Evolutionary conservation across 257 asterid species (phyloP).

Genomic region (Solanum chilense): DNA sequence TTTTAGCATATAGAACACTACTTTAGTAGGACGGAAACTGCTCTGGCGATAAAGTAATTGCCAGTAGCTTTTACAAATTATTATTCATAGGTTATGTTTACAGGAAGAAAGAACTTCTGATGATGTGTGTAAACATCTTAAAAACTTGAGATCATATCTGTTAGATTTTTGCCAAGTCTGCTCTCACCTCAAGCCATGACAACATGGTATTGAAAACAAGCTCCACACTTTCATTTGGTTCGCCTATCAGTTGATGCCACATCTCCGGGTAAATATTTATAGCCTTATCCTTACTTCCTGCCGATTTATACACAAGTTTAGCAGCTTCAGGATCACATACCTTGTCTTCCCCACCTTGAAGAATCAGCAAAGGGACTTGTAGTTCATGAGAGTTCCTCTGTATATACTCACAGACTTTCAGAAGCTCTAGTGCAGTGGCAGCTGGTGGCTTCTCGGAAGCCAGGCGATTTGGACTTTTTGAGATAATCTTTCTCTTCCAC

Average conservation of each 20-base stretch:
- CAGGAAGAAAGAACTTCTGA: not conserved
- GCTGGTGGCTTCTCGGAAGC: slow-evolving; percentile 49
- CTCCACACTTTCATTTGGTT: slow-evolving; percentile 3
- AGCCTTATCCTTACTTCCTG: slow-evolving; percentile 53
- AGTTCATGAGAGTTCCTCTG: slow-evolving; percentile 27
- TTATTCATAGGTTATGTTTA: not conserved
- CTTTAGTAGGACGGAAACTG: not conserved
- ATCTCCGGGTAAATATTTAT: slow-evolving; percentile 55
- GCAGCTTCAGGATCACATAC: slow-evolving; percentile 68
- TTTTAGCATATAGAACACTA: not conserved
- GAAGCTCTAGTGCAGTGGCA: slow-evolving; percentile 43
- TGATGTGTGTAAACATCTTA: not conserved
- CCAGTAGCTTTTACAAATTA: not conserved
- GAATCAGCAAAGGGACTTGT: slow-evolving; percentile 52
- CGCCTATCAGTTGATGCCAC: slow-evolving; percentile 58
- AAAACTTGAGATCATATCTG: not conserved
- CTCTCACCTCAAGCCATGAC: slow-evolving; percentile 11
- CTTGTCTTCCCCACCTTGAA: slow-evolving; percentile 61
- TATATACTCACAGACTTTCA: slow-evolving; percentile 42
- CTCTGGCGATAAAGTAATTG: not conserved
- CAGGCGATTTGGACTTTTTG: slow-evolving; percentile 39
- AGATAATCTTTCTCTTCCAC: slow-evolving; percentile 53
- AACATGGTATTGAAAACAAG: not conserved
- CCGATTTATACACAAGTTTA: slow-evolving; percentile 22
- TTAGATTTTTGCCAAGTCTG: not conserved